Base-by-base conservation (phyloP, 768 basidiomycete species). In the Cystofilobasidium bisporidii region DNA sequence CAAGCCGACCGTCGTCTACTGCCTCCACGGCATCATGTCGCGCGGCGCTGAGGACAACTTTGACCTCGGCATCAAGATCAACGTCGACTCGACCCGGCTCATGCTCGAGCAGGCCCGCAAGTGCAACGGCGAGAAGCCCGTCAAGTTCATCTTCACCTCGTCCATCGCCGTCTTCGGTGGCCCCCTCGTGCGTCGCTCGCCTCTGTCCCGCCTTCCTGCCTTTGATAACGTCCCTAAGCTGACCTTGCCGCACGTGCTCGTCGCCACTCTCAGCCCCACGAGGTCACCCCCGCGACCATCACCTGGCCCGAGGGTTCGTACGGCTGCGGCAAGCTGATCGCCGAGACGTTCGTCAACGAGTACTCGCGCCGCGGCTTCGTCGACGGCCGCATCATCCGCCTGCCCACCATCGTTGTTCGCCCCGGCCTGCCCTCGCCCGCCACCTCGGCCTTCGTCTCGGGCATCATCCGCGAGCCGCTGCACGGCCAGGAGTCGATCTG, bases 111-210 rank as follows among this genome's bases (percentile, higher is more conserved):
- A 72, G 17, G 70, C 75, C 24, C 72, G 77, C 57, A 50, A 71
- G 9, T 24, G 57, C 69, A 70, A 11, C 68, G 71, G 1, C 61
- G 71, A 22, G 72, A 72, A 32, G 69, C 71, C 61, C 71, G 75
- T 83, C 71, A 83, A 81, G 70, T 83, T 84, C 77, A 80, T 85
- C 71, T 83, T 83, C 74, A 80, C 83, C 0, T 84, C 83, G 1
- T 83, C 82, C 2, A 75, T 84, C 24, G 84, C 84, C 24, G 83
- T 85, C 4, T 84, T 83, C 72, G 83, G 83, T 67, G 83, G 83
- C 8, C 81, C 82, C 32, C 57, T 69, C 30, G 71, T 69, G 60
- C 61, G 71, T 57, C 70, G 9, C 47, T n/a, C 47, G 10, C 45
- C 20, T 47, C 5, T 9, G 20, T 47, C 20, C 24, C 47, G n/a